Conservation (phyloP, 2,329 filamentous ascomycete genomes). For the Alternaria conjuncta region DNA sequence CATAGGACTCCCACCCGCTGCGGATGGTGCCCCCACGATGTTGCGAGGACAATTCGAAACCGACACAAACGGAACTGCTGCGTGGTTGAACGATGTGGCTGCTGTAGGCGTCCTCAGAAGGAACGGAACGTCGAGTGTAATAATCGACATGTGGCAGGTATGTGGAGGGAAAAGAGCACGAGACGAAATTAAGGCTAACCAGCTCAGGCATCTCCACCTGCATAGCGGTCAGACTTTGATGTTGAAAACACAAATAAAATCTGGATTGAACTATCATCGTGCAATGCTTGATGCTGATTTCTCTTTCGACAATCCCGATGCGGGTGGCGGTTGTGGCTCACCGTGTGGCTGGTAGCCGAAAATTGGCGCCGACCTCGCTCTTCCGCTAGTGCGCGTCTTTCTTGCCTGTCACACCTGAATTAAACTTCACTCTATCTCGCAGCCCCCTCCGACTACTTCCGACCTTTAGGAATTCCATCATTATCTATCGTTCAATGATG, state of each 20-base stretch:
- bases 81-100: conserved; percentile 49
- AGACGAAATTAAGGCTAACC: background rate
- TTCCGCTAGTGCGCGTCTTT: background rate
- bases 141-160: conserved; percentile 39
- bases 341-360: conserved; percentile 11
- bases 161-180: background rate
- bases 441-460: background rate
- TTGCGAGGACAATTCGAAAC: conserved; percentile 46
- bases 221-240: background rate
- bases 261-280: background rate
- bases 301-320: background rate
- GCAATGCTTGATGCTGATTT: background rate
- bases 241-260: background rate
- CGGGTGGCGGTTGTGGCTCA: background rate
- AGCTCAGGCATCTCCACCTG: conserved; percentile 1
- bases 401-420: background rate
- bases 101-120: conserved; percentile 32
- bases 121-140: conserved; percentile 24
- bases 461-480: background rate
- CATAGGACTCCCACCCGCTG: conserved; percentile 31
- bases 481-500: background rate
- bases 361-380: conserved; percentile 10
- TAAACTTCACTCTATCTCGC: background rate
- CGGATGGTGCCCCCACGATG: conserved; percentile 34
- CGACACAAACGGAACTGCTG: conserved; percentile 37